Conservation (phyloP, 2,329 filamentous ascomycete genomes). For the Ophiostoma quercus region DNA sequence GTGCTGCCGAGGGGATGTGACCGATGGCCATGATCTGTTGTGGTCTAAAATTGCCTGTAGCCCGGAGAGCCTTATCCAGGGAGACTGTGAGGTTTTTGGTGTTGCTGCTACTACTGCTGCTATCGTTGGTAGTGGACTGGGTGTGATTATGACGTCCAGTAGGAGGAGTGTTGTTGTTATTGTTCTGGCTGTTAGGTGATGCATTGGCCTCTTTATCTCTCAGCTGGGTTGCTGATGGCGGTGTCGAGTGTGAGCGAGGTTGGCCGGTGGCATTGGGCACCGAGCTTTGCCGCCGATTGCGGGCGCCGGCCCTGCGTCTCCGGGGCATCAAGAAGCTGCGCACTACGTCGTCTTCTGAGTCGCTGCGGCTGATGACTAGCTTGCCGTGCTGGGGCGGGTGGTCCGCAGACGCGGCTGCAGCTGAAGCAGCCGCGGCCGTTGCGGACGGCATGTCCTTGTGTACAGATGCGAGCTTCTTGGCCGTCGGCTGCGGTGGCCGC, state of each 20-base stretch:
- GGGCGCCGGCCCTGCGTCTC: constrained; percentile 33
- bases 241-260: constrained; percentile 42
- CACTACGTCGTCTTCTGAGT: constrained; percentile 61
- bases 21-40: constrained; percentile 61
- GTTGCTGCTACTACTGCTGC: constrained; percentile 30
- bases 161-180: neutral
- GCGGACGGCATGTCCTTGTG: constrained; percentile 21
- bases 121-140: neutral
- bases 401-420: constrained; percentile 34
- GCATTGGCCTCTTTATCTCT: neutral
- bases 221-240: constrained; percentile 36
- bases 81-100: constrained; percentile 35
- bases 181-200: neutral
- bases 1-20: constrained; percentile 48
- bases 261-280: constrained; percentile 37
- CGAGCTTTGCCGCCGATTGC: constrained; percentile 42
- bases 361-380: constrained; percentile 55
- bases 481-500: constrained; percentile 39
- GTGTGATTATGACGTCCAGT: neutral
- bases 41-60: constrained; percentile 53
- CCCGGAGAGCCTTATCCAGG: constrained; percentile 54
- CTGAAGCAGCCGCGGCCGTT: constrained; percentile 20
- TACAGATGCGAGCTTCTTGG: neutral
- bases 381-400: constrained; percentile 36
- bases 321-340: constrained; percentile 52